Percentiles rank a stretch among this genome's conserved stretches.
phyloP scores from a whole-genome alignment of 495 filamentous ascomycete genomes.

The Aspergillus bertholletiae region DNA sequence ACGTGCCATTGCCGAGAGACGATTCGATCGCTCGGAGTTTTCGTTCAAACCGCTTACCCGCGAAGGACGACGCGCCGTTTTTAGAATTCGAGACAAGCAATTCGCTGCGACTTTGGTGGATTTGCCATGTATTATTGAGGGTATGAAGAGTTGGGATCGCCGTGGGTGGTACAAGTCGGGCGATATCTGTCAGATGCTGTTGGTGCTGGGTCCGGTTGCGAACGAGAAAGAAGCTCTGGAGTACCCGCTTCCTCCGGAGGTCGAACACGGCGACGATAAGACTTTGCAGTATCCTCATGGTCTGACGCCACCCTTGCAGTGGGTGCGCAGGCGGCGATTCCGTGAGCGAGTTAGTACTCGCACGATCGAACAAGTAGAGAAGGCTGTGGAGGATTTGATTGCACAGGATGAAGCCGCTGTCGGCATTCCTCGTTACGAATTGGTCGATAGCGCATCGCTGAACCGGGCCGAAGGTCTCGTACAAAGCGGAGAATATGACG shows the following conservation, averaged over 20 bases:
- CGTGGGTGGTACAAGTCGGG: slow-evolving; percentile 88
- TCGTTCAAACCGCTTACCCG: slow-evolving; percentile 73
- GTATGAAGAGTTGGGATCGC: slow-evolving; percentile 95
- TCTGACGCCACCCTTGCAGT: slow-evolving; percentile 86
- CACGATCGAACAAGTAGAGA: slow-evolving; percentile 85
- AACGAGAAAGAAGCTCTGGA: slow-evolving; percentile 71
- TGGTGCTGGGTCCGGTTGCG: slow-evolving; percentile 68
- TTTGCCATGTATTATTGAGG: slow-evolving; percentile 86
- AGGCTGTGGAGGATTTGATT: slow-evolving; percentile 73
- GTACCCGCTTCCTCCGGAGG: slow-evolving; percentile 59
- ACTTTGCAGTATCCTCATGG: slow-evolving; percentile 85
- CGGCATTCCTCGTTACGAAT: slow-evolving; percentile 54
- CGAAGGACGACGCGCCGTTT: slow-evolving; percentile 68
- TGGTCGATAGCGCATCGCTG: slow-evolving; percentile 59
- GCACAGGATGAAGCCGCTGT: slow-evolving; percentile 59
- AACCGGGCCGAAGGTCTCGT: slow-evolving; percentile 47
- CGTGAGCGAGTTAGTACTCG: slow-evolving; percentile 70
- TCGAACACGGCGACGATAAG: slow-evolving; percentile 55
- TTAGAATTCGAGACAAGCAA: slow-evolving; percentile 62
- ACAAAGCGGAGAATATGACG: slow-evolving; percentile 42
- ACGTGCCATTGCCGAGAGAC: slow-evolving; percentile 64
- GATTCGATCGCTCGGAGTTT: slow-evolving; percentile 66
- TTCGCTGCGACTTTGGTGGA: slow-evolving; percentile 86
- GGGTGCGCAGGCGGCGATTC: slow-evolving; percentile 81
- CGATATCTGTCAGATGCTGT: slow-evolving; percentile 93